Base-by-base conservation (phyloP, 1,284 basidiomycete species). In the Sporisorium scitamineum region DNA sequence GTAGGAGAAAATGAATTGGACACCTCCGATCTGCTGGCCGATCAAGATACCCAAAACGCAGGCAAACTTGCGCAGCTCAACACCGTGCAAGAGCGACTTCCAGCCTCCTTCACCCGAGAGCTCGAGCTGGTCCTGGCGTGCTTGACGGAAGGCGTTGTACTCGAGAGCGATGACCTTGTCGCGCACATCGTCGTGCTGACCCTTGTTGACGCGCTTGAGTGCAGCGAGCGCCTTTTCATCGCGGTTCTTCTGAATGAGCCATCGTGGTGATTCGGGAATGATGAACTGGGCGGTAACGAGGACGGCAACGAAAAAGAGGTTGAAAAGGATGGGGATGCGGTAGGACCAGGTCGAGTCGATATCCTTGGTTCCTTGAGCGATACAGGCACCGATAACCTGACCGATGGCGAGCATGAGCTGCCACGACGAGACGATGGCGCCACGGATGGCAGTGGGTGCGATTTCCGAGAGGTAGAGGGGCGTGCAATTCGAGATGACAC, bases 381-480 rank as follows among this genome's bases (percentile, higher is more conserved):
- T 87, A 60, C 80, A 81, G 4, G 87, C 86, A 69, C 87, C 87
- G 63, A 87, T 84, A 32, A 87, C 87, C 60, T 86, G 85, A 32
- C 87, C 87, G 57, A 88, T 86, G 45, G 87, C 87, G 31, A 88
- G 85, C 75, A 87, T 82, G 41, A 87, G 80, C 71, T 88, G 87
- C 87, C 87, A 88, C 8, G 54, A 73, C 18, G 85, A 86, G 2
- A 87, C 86, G 59, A 85, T 79, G 27, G 83, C 82, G 62, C 87
- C 87, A 56, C 87, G 84, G 55, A 88, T 86, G 32, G 86, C 85
- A 9, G 85, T 83, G 22, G 87, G 87, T 5, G 87, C 85, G 61
- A 87, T 85, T 65, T 87, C 87, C 26, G 85, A 86, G 29, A 88
- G 80, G 67, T 88, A 88, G n/a, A 88, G 81, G 7, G 80, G 79